A percentile compares a stretch with the other conserved stretches of the same genome.
Conservation (phyloP, 371 early-diverging fungal species). For the Circinella minor region DNA sequence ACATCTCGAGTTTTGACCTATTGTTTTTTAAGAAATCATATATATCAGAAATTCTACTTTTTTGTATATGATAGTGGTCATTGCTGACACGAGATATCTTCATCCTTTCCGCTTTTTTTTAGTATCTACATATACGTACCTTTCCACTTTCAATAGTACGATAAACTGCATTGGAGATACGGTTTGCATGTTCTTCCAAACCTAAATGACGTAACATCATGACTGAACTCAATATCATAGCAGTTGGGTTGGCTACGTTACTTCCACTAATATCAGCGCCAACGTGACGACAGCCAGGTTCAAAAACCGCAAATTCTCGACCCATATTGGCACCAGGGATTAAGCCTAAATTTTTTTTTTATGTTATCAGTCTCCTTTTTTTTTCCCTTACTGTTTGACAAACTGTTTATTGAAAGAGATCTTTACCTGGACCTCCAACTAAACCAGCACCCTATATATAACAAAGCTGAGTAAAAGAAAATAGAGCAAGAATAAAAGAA, state of each 20-base stretch:
- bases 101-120: no score
- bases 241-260: slow-evolving; percentile 94
- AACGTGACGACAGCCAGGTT: slow-evolving; percentile 97
- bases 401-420: no score
- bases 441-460: slow-evolving; percentile 75
- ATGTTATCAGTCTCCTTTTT: no score
- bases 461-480: no score
- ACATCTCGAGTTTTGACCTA: slow-evolving; percentile 29
- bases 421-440: slow-evolving; percentile 90
- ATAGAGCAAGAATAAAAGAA: no score
- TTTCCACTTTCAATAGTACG: slow-evolving; percentile 32
- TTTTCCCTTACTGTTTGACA: no score
- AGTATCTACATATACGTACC: slow-evolving; percentile 30
- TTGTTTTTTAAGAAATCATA: not conserved
- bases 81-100: no score
- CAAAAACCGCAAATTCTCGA: slow-evolving; percentile 94
- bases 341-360: slow-evolving; percentile 25
- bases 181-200: slow-evolving; percentile 82
- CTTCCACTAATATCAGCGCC: slow-evolving; percentile 91
- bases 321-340: slow-evolving; percentile 97
- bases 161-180: slow-evolving; percentile 77
- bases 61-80: no score
- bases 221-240: slow-evolving; percentile 87
- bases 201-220: slow-evolving; percentile 94
- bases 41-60: no score